Evolutionary conservation across 352 stramenopile species (phyloP), one percentile per base, ranked within the genome.

Genomic region (Aphanomyces stellatus): DNA sequence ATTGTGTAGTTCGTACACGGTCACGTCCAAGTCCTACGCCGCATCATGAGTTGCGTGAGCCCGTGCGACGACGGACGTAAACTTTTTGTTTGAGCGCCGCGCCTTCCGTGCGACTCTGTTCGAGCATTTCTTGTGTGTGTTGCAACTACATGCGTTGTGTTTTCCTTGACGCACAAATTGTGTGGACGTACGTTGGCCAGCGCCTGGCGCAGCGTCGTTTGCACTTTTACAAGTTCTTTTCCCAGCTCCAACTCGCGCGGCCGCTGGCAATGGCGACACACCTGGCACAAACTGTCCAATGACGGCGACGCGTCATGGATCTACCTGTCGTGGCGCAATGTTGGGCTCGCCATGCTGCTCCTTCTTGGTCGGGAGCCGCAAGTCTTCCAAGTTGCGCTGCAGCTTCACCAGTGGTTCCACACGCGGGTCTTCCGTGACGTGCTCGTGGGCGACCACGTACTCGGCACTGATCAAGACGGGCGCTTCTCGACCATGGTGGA

Each of bases 71-170:
- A 22, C 79, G 81, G 11, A 91, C 81, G 30, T 60, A 74, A 51
- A 90, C 87, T 42, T 75, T 79, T 34, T 72, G 65, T 51, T 88
- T 78, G 11, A 91, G 72, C n/a, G 74, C 69, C 17, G 55, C 37
- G 8, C 83, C 69, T 48, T 90, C 79, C 11, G 87, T 76, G 10
- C 55, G 55, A 46, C 34, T 35, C 19, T 28, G 19, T n/a, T 85
- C 76, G 4, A 85, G 69, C 1, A 72, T 70, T 68, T 88, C 84
- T 41, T 89, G 33, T 5, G 33, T 13, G 17, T 43, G 10, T 37
- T 64, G 55, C 55, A 64, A 15, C 55, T 64, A 64, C 55, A 15
- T 11, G n/a, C 1, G 10, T 31, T 22, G 17, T 8, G 4, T 31
- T 17, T 42, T 4, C 15, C 19, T 15, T 5, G 10, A 57, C 10